Evolutionary conservation across 495 filamentous ascomycete species (phyloP), one percentile per base, ranked within the genome.

Genomic region (Penicillium roqueforti): DNA sequence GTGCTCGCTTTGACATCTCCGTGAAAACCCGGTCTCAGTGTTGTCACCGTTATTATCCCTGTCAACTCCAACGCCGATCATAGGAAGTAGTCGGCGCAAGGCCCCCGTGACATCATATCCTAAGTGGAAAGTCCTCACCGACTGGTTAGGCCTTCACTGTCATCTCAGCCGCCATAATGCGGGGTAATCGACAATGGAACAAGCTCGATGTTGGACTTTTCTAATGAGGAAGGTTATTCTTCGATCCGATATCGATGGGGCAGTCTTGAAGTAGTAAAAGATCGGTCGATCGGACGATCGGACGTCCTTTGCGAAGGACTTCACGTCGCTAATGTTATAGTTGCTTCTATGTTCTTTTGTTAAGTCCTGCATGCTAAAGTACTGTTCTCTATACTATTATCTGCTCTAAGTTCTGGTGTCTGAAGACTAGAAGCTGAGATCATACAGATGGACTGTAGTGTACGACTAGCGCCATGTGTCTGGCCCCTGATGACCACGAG

Each of bases 51-150:
- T 7, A 8, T 9, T n/a, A 29, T 20, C 26, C 25, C 37, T 42
- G 28, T 42, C 47, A 22, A 1, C 13, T 31, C 28, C 28, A 3
- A 31, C 13, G 50, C 39, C 39, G 39, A 52, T 52, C 50, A 18
- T 6, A 18, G 28, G 6, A 26, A 48, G 7, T 26, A 48, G 10
- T 37, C 13, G 14, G 38, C 6, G 16, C 22, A 48, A 11, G 20
- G 32, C 31, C 36, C 14, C 28, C 16, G 39, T 52, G 49, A 44
- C 49, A 52, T 52, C 49, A 43, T 38, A 20, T 1, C 23, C 13
- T 3, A 5, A 32, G 37, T 23, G 38, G 49, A 23, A 51, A 32
- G 38, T 25, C 18, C 32, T 44, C 50, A 44, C 50, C 50, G 50
- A 52, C 47, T 39, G 34, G 34, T 47, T 23, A 19, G 8, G 31